Percentiles rank a stretch among this genome's conserved stretches.
Evolutionary conservation across 306 rosid species (phyloP).

Genomic region (Dalbergia oliveri): DNA sequence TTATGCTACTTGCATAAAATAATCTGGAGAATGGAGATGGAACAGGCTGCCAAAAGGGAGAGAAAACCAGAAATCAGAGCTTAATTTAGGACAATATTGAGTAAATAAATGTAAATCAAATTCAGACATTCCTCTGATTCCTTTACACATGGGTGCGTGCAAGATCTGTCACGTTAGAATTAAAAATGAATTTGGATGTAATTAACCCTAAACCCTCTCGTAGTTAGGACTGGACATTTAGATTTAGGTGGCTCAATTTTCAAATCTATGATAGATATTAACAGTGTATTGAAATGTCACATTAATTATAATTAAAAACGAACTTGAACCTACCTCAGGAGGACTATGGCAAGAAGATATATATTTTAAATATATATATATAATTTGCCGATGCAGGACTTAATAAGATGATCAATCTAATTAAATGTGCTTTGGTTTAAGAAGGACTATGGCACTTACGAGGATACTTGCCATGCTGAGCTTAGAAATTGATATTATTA

Average conservation of each 20-base stretch:
- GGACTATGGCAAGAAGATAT: too few relatives aligned
- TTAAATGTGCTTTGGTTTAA: not conserved
- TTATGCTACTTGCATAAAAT: not conserved
- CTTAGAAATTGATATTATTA: not conserved
- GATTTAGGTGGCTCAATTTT: not conserved
- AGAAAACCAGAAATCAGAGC: not conserved
- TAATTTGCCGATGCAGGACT: too few relatives aligned
- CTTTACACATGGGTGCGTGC: conserved; percentile 1
- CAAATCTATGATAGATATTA: not conserved
- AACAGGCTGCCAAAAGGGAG: not conserved
- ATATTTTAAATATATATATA: too few relatives aligned
- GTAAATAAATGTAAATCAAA: not conserved
- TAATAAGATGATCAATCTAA: not conserved
- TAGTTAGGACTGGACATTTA: not conserved
- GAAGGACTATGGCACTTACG: not conserved
- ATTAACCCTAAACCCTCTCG: not conserved
- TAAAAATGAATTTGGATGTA: not conserved
- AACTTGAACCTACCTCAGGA: not conserved
- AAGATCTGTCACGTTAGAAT: not conserved
- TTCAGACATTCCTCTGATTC: conserved; percentile 25
- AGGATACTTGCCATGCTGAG: not conserved
- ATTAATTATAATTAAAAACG: too few relatives aligned
- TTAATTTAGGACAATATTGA: not conserved
- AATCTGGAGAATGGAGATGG: not conserved
- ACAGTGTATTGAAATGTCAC: too few relatives aligned